These are phyloP conservation scores for Pezicula rhizophila DNA, from an alignment of 2,329 filamentous ascomycete genomes.

Conservation along the genomic window DNA sequence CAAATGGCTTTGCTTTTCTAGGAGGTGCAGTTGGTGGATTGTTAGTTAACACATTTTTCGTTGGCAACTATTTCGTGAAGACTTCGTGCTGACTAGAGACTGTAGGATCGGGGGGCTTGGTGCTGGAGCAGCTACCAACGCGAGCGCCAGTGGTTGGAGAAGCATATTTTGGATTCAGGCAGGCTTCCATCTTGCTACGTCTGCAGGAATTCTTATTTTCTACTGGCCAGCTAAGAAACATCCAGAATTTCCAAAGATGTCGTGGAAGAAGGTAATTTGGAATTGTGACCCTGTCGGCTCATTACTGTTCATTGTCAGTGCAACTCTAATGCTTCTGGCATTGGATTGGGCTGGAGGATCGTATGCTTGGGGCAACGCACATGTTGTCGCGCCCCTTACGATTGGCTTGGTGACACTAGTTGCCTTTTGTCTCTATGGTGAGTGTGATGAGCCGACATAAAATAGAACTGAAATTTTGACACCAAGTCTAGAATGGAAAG, in stretches of 20 bases:
- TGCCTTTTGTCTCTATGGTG: constrained; percentile 28
- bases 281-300: constrained; percentile 43
- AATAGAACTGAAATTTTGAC: neutral
- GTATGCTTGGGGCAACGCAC: constrained; percentile 28
- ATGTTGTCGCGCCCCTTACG: constrained; percentile 26
- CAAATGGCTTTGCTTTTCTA: constrained; percentile 46
- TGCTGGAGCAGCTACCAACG: constrained; percentile 46
- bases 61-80: neutral
- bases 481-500: constrained; percentile 45
- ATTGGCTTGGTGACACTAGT: constrained; percentile 25
- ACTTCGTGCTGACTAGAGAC: neutral
- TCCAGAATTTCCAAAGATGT: constrained; percentile 32
- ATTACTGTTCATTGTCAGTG: constrained; percentile 34
- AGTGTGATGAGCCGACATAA: constrained; percentile 31
- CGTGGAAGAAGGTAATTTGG: constrained; percentile 36
- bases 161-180: constrained; percentile 56
- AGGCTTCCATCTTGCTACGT: constrained; percentile 42
- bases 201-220: constrained; percentile 40
- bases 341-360: constrained; percentile 41
- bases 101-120: constrained; percentile 41
- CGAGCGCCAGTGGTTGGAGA: constrained; percentile 42
- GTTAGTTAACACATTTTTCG: constrained; percentile 31
- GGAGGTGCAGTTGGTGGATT: constrained; percentile 45
- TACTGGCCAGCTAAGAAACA: constrained; percentile 37
- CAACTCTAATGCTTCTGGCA: constrained; percentile 38